These are phyloP conservation scores for Diutina sp. DNA, from an alignment of 1,139 yeast species.

Conservation along the genomic window DNA sequence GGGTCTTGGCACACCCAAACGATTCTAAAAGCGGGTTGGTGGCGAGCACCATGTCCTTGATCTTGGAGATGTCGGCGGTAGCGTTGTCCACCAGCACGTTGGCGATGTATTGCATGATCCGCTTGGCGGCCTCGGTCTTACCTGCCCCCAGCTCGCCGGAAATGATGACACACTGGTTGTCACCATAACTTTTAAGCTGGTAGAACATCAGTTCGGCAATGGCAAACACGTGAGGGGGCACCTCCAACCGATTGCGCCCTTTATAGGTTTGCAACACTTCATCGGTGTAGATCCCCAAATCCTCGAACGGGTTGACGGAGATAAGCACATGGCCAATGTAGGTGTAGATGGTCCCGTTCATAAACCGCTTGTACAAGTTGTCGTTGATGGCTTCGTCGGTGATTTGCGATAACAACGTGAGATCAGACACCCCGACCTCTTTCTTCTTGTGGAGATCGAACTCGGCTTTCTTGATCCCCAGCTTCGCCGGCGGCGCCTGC, in stretches of 20 bases:
- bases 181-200: constrained; percentile 86
- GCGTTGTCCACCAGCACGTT: constrained; percentile 43
- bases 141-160: constrained; percentile 99
- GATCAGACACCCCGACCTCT: constrained; percentile 94
- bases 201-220: constrained; percentile 97
- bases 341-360: constrained; percentile 82
- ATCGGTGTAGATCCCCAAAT: constrained; percentile 86
- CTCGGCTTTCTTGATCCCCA: constrained; percentile 78
- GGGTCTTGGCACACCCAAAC: constrained; percentile 96
- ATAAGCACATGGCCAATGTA: constrained; percentile 83
- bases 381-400: constrained; percentile 90
- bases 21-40: constrained; percentile 94
- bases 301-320: constrained; percentile 94
- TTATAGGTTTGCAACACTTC: constrained; percentile 63
- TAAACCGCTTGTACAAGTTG: constrained; percentile 77
- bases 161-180: constrained; percentile 94
- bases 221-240: constrained; percentile 98
- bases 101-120: constrained; percentile 97
- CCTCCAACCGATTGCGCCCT: constrained; percentile 90
- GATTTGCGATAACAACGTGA: constrained; percentile 79
- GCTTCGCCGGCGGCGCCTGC: constrained; percentile 42
- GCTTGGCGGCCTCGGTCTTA: constrained; percentile 96
- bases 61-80: constrained; percentile 43
- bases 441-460: constrained; percentile 82
- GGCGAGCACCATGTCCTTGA: constrained; percentile 95